Percentiles rank a stretch among this genome's conserved stretches.
Conservation (phyloP, 2,329 filamentous ascomycete genomes). For the Atkinsonella texensis region DNA sequence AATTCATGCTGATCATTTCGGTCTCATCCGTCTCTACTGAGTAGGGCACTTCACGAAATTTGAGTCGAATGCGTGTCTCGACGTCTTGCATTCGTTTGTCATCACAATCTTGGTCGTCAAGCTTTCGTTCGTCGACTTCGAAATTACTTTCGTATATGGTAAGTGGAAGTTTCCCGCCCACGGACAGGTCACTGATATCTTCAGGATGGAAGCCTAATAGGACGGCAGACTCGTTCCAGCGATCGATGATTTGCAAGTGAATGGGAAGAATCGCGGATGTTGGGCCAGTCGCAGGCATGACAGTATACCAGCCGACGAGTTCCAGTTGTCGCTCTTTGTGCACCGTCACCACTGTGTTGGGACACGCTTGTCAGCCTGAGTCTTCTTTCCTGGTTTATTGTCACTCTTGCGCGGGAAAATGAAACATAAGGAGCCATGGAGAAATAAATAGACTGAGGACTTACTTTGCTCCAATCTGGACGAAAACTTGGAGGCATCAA, state of each 20-base stretch:
- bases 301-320: slow-evolving; percentile 86
- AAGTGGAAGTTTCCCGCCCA: slow-evolving; percentile 73
- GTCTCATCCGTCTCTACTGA: slow-evolving; percentile 88
- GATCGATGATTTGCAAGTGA: slow-evolving; percentile 62
- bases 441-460: slow-evolving; percentile 16
- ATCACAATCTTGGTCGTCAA: slow-evolving; percentile 37
- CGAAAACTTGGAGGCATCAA: slow-evolving; percentile 63
- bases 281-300: slow-evolving; percentile 63
- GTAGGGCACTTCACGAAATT: slow-evolving; percentile 75
- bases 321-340: slow-evolving; percentile 75
- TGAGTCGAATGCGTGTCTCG: slow-evolving; percentile 45
- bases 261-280: slow-evolving; percentile 56
- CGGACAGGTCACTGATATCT: slow-evolving; percentile 38
- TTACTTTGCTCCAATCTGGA: slow-evolving; percentile 74
- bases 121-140: slow-evolving; percentile 51
- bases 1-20: slow-evolving; percentile 96
- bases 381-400: not conserved
- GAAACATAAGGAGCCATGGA: not conserved
- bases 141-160: slow-evolving; percentile 81
- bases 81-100: slow-evolving; percentile 63
- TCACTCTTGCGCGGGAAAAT: not conserved
- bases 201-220: slow-evolving; percentile 77
- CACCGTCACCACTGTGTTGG: slow-evolving; percentile 66
- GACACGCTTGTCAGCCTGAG: not conserved
- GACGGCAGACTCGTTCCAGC: slow-evolving; percentile 75